phyloP scores from a whole-genome alignment of 371 early-diverging fungal species.

The Rhizopus arrhizus region DNA sequence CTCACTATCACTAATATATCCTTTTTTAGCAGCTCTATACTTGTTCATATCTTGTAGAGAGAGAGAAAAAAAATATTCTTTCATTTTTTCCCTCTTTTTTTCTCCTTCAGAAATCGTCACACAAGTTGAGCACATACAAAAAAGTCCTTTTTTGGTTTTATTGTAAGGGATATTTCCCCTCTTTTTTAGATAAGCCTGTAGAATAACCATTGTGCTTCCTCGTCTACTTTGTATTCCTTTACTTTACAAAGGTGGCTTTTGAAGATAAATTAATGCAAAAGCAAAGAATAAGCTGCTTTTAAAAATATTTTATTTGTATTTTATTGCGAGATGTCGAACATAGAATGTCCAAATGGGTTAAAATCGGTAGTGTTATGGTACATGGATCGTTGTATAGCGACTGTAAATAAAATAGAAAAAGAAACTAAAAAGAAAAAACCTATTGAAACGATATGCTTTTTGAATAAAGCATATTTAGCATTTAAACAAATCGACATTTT shows the following conservation, averaged over 20 bases:
- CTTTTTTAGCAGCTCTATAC: not conserved
- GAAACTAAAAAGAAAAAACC: slow-evolving; percentile 21
- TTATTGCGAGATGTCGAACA: not conserved
- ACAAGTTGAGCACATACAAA: not conserved
- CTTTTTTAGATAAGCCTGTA: not conserved
- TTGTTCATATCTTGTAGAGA: slow-evolving; percentile 14
- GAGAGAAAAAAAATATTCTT: slow-evolving; percentile 20
- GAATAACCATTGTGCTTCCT: no score
- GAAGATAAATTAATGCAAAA: not conserved
- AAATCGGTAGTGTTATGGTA: slow-evolving; percentile 35
- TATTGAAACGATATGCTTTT: slow-evolving; percentile 26
- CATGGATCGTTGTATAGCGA: slow-evolving; percentile 34
- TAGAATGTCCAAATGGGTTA: slow-evolving; percentile 2
- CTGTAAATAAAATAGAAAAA: slow-evolving; percentile 25
- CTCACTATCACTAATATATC: not conserved
- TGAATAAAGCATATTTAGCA: slow-evolving; percentile 29
- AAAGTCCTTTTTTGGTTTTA: not conserved
- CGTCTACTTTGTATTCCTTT: no score
- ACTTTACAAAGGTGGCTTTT: not conserved
- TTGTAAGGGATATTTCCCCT: not conserved
- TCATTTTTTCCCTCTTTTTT: slow-evolving; percentile 1
- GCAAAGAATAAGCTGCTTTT: not conserved
- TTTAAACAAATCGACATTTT: slow-evolving; percentile 28
- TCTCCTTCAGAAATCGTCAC: slow-evolving; percentile 5
- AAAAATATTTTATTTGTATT: not conserved